Percentiles rank a stretch among this genome's conserved stretches.
Conservation (phyloP, 2,329 filamentous ascomycete genomes). For the Talaromyces funiculosus region DNA sequence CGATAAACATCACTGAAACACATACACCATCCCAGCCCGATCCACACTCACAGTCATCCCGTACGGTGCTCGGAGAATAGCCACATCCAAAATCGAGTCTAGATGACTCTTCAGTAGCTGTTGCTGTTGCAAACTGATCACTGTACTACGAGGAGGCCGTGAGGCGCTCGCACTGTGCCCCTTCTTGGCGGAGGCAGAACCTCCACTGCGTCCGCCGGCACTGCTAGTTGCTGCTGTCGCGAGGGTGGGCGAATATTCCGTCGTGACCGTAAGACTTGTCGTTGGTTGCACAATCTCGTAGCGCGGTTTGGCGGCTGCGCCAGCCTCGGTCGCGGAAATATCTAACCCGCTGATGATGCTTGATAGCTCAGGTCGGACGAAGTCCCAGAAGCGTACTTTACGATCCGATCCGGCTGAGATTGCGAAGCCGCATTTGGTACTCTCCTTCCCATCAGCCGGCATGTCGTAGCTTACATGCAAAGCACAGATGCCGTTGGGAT, state of each 20-base stretch:
- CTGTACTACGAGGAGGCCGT: slow-evolving; percentile 65
- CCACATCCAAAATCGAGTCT: slow-evolving; percentile 81
- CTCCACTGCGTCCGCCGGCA: slow-evolving; percentile 21
- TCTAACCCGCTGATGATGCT: slow-evolving; percentile 73
- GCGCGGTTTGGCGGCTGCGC: slow-evolving; percentile 51
- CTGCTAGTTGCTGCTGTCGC: slow-evolving; percentile 25
- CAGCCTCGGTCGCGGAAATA: slow-evolving; percentile 52
- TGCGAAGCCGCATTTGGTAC: slow-evolving; percentile 70
- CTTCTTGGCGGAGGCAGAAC: slow-evolving; percentile 24
- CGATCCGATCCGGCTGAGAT: slow-evolving; percentile 84
- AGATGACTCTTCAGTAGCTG: slow-evolving; percentile 78
- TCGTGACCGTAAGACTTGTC: slow-evolving; percentile 59
- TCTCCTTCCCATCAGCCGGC: slow-evolving; percentile 56
- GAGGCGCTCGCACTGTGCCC: slow-evolving; percentile 33
- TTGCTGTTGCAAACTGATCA: slow-evolving; percentile 84
- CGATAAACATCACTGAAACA: slow-evolving; percentile 54
- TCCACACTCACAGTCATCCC: slow-evolving; percentile 91
- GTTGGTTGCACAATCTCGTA: slow-evolving; percentile 63
- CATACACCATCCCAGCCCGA: slow-evolving; percentile 80
- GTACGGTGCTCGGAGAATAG: slow-evolving; percentile 82
- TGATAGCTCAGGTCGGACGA: slow-evolving; percentile 70
- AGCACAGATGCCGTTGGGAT: slow-evolving; percentile 59
- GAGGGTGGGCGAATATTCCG: slow-evolving; percentile 53
- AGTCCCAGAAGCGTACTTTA: slow-evolving; percentile 91
- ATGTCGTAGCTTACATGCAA: slow-evolving; percentile 68